These are phyloP conservation scores for Russula griseocarnosa DNA, from an alignment of 768 basidiomycete genomes.

Conservation along the genomic window DNA sequence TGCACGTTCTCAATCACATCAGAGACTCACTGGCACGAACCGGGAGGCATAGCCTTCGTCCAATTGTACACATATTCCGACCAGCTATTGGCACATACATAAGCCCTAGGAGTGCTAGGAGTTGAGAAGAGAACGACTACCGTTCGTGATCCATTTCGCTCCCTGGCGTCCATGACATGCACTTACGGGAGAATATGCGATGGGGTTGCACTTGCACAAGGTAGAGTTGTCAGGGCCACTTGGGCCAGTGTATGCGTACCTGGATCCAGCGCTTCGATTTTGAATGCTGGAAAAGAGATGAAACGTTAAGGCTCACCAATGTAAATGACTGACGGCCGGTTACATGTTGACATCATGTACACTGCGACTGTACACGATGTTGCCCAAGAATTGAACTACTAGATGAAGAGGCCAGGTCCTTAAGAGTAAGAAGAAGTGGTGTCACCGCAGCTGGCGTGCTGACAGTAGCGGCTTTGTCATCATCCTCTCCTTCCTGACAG, in stretches of 20 bases:
- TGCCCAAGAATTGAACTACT: slow-evolving; percentile 8
- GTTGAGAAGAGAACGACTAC: no score
- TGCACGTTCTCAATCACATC: no score
- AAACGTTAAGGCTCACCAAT: neutral
- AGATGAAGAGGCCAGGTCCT: neutral
- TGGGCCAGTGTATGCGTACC: neutral
- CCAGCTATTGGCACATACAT: neutral
- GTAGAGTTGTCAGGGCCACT: neutral
- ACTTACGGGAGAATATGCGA: slow-evolving; percentile 8
- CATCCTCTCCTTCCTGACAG: no score
- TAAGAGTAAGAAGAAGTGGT: no score
- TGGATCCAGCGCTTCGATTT: neutral
- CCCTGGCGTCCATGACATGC: no score
- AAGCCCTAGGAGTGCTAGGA: no score
- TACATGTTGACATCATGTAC: neutral
- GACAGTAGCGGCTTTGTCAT: no score
- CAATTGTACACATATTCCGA: neutral
- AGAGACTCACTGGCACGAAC: no score
- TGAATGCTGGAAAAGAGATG: neutral
- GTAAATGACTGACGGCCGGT: neutral
- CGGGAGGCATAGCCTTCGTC: neutral
- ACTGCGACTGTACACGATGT: slow-evolving; percentile 3
- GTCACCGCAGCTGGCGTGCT: no score
- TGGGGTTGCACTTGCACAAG: slow-evolving; percentile 12
- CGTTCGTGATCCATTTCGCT: neutral